phyloP scores from a whole-genome alignment of 805 yeast genomes.

The Saccharomycopsis babjevae region DNA sequence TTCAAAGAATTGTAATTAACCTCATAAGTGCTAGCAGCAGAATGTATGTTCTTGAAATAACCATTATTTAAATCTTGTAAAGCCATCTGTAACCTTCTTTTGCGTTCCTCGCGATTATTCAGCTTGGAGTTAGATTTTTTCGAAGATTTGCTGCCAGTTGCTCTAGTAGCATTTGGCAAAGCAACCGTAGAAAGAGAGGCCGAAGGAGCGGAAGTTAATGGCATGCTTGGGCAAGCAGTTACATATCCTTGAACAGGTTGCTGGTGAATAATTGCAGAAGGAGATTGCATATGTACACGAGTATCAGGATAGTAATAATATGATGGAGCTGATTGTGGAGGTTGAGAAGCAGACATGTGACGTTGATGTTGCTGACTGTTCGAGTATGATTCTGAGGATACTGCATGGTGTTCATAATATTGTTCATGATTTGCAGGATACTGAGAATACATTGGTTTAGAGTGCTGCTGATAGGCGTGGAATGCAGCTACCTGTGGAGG shows the following conservation, averaged over 20 bases:
- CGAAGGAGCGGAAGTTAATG: not conserved
- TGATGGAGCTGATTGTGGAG: not conserved
- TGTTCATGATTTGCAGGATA: not conserved
- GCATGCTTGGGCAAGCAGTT: not conserved
- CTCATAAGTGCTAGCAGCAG: slow-evolving; percentile 16
- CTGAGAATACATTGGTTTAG: not conserved
- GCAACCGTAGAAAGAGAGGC: not conserved
- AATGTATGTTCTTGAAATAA: slow-evolving; percentile 15
- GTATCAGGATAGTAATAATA: not conserved
- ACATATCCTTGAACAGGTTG: not conserved
- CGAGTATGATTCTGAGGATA: not conserved
- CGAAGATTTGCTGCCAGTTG: not conserved
- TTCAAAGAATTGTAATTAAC: slow-evolving; percentile 20
- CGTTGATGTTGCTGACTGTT: not conserved
- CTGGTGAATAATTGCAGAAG: not conserved
- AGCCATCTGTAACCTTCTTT: slow-evolving; percentile 13
- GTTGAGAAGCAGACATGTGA: not conserved
- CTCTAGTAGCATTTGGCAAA: not conserved
- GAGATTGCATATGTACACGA: not conserved
- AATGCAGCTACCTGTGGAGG: not conserved
- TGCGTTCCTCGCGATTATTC: slow-evolving; percentile 8
- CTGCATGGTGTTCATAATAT: not conserved
- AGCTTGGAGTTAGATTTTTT: not conserved
- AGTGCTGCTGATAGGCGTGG: not conserved
- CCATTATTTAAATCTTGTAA: slow-evolving; percentile 12